These are phyloP conservation scores for Austroboletus sp. DNA, from an alignment of 1,284 basidiomycete species.

Conservation along the genomic window DNA sequence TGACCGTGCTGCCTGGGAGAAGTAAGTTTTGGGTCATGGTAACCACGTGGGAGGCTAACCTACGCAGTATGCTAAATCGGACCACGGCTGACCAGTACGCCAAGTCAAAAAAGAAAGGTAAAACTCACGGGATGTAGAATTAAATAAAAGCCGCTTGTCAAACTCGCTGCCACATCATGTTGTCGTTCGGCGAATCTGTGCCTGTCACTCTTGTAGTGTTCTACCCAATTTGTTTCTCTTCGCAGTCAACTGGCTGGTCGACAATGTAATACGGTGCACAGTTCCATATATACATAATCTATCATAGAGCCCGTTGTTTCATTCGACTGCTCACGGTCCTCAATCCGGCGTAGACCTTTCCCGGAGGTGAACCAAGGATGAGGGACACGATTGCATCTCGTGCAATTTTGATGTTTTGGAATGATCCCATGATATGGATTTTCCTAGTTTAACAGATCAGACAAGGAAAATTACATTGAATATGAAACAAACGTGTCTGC, in stretches of 20 bases:
- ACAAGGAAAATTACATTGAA: neutral
- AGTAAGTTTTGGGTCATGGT: conserved; percentile 40
- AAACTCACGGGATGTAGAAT: conserved; percentile 11
- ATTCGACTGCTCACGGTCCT: conserved; percentile 88
- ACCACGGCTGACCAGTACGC: conserved; percentile 53
- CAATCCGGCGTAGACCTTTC: conserved; percentile 90
- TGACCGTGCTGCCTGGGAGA: conserved; percentile 47
- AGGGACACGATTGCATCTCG: conserved; percentile 92
- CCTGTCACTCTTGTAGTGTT: conserved; percentile 1
- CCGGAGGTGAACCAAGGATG: conserved; percentile 91
- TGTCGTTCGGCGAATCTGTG: neutral
- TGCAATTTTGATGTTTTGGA: conserved; percentile 96
- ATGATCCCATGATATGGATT: conserved; percentile 91
- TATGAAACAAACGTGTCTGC: conserved; percentile 78
- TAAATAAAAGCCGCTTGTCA: neutral
- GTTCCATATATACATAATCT: conserved; percentile 7
- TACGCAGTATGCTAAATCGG: conserved; percentile 35
- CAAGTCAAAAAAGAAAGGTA: conserved; percentile 31
- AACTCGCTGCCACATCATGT: neutral
- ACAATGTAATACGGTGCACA: conserved; percentile 9
- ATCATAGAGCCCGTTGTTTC: conserved; percentile 76
- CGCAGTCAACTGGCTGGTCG: conserved; percentile 7
- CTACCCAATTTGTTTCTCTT: conserved; percentile 1
- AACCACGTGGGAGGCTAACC: conserved; percentile 13
- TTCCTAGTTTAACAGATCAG: conserved; percentile 46